Evolutionary conservation across 129 eudicot species (phyloP).

Genomic region (Helianthus annuus): HanXRQr2.0-SUNRISE NC_035433.2:54914333-54914832

Average conservation of each 20-base stretch:
- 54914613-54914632: background rate
- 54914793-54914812: too few species aligned
- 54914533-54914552: too few species aligned
- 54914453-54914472: background rate
- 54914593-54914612: background rate
- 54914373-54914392: too few species aligned
- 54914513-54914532: background rate
- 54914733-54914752: conserved; percentile 54
- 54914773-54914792: too few species aligned
- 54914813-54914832: too few species aligned
- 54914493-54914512: background rate
- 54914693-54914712: conserved; percentile 90
- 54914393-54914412: background rate
- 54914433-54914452: background rate
- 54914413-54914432: background rate
- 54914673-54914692: conserved; percentile 94
- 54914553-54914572: too few species aligned
- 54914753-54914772: background rate
- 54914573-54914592: too few species aligned
- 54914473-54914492: background rate
- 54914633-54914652: conserved; percentile 6
- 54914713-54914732: conserved; percentile 95
- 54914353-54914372: background rate
- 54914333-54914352: too few species aligned
- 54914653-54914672: conserved; percentile 41